Percentiles rank a stretch among this genome's conserved stretches.
Conservation (phyloP, 176 grass and related monocot species). For the Olyra latifolia region DNA sequence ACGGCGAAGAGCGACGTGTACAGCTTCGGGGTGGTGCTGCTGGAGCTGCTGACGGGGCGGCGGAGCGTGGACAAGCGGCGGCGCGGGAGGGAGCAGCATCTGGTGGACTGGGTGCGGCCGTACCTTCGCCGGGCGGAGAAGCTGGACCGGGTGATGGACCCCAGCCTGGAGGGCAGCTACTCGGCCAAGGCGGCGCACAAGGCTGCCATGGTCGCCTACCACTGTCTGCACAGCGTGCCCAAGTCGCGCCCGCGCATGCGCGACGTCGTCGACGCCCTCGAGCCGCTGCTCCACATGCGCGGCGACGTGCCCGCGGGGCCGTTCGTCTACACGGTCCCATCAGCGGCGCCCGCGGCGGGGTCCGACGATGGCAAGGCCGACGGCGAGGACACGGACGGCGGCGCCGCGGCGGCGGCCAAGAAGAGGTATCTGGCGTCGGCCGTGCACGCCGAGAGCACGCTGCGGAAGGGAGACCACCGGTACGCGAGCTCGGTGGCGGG, state of each 20-base stretch:
- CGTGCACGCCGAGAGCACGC: slow-evolving; percentile 16
- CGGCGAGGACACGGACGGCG: neutral
- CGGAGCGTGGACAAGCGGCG: slow-evolving; percentile 67
- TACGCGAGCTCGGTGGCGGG: slow-evolving; percentile 43
- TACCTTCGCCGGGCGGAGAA: slow-evolving; percentile 48
- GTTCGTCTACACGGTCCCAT: slow-evolving; percentile 42
- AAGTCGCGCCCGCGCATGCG: slow-evolving; percentile 58
- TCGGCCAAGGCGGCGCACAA: slow-evolving; percentile 33
- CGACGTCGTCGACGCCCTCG: slow-evolving; percentile 55
- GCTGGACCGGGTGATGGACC: slow-evolving; percentile 65
- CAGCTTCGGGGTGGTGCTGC: slow-evolving; percentile 85
- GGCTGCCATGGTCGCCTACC: slow-evolving; percentile 48
- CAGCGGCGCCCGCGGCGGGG: neutral
- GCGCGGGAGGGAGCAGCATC: slow-evolving; percentile 49
- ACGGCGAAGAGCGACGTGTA: slow-evolving; percentile 95
- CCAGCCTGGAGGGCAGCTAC: slow-evolving; percentile 56
- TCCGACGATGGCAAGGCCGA: neutral
- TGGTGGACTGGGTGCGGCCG: slow-evolving; percentile 54
- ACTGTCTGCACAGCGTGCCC: slow-evolving; percentile 52
- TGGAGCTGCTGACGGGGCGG: slow-evolving; percentile 74
- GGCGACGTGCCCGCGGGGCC: slow-evolving; percentile 35
- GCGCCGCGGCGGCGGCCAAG: neutral
- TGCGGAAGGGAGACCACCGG: neutral
- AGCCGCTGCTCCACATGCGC: slow-evolving; percentile 41
- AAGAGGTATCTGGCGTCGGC: slow-evolving; percentile 15